Percentiles rank a stretch among this genome's conserved stretches.
Evolutionary conservation across 2,329 filamentous ascomycete genomes (phyloP).

Genomic region (Cordyceps pruinosa): DNA sequence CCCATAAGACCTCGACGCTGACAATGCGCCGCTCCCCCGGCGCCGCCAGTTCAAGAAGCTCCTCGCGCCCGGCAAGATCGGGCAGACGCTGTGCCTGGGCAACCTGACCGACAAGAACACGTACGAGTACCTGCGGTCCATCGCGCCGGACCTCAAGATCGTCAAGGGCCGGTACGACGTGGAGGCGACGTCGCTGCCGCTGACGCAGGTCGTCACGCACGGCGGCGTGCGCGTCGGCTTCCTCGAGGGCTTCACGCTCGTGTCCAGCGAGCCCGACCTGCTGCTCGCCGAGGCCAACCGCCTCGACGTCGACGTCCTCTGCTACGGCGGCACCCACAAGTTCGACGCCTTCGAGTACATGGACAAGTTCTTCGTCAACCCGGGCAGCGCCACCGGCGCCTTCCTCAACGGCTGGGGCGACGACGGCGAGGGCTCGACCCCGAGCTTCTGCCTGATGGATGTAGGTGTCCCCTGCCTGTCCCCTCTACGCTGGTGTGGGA

Average conservation of each 20-base stretch:
- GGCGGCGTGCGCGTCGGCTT: constrained; percentile 60
- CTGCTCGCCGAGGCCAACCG: constrained; percentile 62
- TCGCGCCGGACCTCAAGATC: constrained; percentile 66
- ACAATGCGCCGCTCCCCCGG: not conserved
- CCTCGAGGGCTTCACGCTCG: constrained; percentile 61
- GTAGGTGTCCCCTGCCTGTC: constrained; percentile 60
- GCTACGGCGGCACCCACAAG: constrained; percentile 61
- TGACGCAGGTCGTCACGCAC: constrained; percentile 61
- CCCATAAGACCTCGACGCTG: too few species aligned
- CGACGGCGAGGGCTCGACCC: constrained; percentile 65
- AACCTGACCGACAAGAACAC: constrained; percentile 75
- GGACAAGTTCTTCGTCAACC: constrained; percentile 69
- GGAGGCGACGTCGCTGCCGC: constrained; percentile 57
- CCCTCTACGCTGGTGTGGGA: not conserved
- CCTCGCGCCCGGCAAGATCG: constrained; percentile 75
- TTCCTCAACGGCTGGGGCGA: constrained; percentile 51
- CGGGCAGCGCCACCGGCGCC: constrained; percentile 59
- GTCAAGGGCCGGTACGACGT: constrained; percentile 62
- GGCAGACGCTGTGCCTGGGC: constrained; percentile 72
- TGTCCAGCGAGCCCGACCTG: constrained; percentile 59
- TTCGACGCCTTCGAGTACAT: constrained; percentile 68
- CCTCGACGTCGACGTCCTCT: constrained; percentile 61
- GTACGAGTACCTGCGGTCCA: constrained; percentile 71
- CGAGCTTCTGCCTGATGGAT: constrained; percentile 97
- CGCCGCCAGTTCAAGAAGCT: constrained; percentile 69